These are phyloP conservation scores for Panaeolus papilionaceus DNA, from an alignment of 768 basidiomycete species.

Conservation along the genomic window DNA sequence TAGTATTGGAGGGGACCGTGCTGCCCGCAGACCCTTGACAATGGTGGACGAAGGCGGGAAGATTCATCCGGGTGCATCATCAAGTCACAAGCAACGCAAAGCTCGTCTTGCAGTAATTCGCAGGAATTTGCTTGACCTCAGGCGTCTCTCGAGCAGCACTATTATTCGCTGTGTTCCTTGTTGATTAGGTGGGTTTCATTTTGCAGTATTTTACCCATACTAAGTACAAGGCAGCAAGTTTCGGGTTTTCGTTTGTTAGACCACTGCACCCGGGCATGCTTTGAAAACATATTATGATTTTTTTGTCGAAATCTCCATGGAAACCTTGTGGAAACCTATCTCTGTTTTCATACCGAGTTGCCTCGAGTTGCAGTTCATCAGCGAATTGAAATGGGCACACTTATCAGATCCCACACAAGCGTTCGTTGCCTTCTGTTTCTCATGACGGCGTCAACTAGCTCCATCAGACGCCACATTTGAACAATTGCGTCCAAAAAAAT, in stretches of 20 bases:
- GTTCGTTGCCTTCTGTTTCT: too few relatives aligned
- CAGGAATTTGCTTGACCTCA: not conserved
- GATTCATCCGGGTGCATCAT: not conserved
- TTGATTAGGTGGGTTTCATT: not conserved
- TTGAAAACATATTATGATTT: too few relatives aligned
- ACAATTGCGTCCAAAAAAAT: too few relatives aligned
- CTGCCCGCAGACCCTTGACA: not conserved
- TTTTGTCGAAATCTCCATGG: not conserved
- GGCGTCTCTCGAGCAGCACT: not conserved
- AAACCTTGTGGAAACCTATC: not conserved
- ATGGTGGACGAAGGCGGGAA: not conserved
- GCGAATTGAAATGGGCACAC: too few relatives aligned
- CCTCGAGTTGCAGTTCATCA: too few relatives aligned
- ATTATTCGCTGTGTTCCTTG: not conserved
- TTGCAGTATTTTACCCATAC: not conserved
- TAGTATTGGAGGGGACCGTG: constrained; percentile 27
- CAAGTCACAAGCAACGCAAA: not conserved
- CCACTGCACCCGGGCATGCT: too few relatives aligned
- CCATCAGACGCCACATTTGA: too few relatives aligned
- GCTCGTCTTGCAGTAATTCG: not conserved
- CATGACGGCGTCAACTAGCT: too few relatives aligned
- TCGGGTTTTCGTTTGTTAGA: too few relatives aligned
- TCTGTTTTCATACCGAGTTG: not conserved
- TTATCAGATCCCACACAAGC: too few relatives aligned
- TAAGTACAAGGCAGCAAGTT: too few relatives aligned